phyloP scores from a whole-genome alignment of 352 stramenopile species.

The Pythium biforme region DNA sequence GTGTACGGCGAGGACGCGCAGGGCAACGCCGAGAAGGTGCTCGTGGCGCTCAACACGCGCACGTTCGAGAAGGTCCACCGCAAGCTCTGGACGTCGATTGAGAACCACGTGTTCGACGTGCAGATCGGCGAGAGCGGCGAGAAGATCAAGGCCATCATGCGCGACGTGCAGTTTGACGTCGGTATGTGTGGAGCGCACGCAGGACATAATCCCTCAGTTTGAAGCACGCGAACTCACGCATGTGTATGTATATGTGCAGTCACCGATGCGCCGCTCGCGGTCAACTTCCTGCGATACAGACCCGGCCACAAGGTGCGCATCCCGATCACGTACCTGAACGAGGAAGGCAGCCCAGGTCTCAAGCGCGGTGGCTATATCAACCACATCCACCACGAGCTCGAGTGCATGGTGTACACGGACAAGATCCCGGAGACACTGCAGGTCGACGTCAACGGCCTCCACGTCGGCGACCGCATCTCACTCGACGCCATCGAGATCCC shows the following conservation, averaged over 20 bases:
- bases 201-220: no score
- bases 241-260: slow-evolving; percentile 33
- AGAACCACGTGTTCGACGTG: slow-evolving; percentile 88
- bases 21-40: slow-evolving; percentile 64
- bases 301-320: slow-evolving; percentile 89
- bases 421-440: slow-evolving; percentile 73
- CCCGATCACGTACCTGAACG: slow-evolving; percentile 91
- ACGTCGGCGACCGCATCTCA: slow-evolving; percentile 83
- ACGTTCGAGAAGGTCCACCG: slow-evolving; percentile 81
- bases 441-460: slow-evolving; percentile 84
- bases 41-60: slow-evolving; percentile 71
- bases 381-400: slow-evolving; percentile 84
- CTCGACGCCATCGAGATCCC: slow-evolving; percentile 76
- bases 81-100: slow-evolving; percentile 84
- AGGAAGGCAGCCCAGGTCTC: slow-evolving; percentile 92
- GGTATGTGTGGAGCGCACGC: slow-evolving; percentile 38
- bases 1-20: slow-evolving; percentile 81
- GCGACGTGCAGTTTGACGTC: slow-evolving; percentile 82
- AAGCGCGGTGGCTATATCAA: slow-evolving; percentile 95
- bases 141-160: slow-evolving; percentile 83
- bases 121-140: slow-evolving; percentile 49
- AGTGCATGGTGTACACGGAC: slow-evolving; percentile 77
- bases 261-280: slow-evolving; percentile 69
- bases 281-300: slow-evolving; percentile 94
- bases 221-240: background rate